phyloP scores from a whole-genome alignment of 108 stramenopile species.

The Phaeodactylum tricornutum region DNA sequence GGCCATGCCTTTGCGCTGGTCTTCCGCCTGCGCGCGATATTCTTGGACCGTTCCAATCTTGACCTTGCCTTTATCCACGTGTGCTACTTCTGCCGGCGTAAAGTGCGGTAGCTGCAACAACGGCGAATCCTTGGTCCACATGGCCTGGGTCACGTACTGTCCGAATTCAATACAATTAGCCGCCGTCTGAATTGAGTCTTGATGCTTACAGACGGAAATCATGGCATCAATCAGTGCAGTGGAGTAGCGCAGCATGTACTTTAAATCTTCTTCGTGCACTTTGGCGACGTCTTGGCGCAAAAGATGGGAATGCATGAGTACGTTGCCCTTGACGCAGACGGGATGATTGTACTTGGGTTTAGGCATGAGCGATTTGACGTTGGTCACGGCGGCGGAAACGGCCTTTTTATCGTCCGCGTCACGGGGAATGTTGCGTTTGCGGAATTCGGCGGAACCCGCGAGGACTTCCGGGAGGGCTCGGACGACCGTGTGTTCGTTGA shows the following conservation, averaged over 20 bases:
- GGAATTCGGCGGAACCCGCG: constrained; percentile 83
- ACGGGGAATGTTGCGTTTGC: constrained; percentile 71
- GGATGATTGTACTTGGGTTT: constrained; percentile 88
- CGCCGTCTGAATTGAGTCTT: constrained; percentile 78
- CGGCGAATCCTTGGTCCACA: constrained; percentile 82
- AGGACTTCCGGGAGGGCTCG: constrained; percentile 78
- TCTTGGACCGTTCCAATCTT: constrained; percentile 41
- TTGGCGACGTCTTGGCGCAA: constrained; percentile 28
- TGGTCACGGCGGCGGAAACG: constrained; percentile 43
- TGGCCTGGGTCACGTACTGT: constrained; percentile 86
- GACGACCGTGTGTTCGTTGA: constrained; percentile 64
- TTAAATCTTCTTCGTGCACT: constrained; percentile 53
- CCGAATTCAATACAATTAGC: constrained; percentile 85
- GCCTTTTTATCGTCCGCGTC: constrained; percentile 44
- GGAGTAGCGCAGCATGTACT: constrained; percentile 74
- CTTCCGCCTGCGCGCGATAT: constrained; percentile 66
- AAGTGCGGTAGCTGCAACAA: constrained; percentile 90
- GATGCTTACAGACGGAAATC: constrained; percentile 89
- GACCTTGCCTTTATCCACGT: constrained; percentile 52
- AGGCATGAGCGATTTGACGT: constrained; percentile 63
- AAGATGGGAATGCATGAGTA: constrained; percentile 89
- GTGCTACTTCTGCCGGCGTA: constrained; percentile 65
- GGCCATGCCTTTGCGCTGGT: constrained; percentile 77
- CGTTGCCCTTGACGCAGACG: constrained; percentile 86
- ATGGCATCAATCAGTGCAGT: constrained; percentile 90